phyloP scores from a whole-genome alignment of 129 eudicot species.

The Chrysanthemum makinoi region DNA sequence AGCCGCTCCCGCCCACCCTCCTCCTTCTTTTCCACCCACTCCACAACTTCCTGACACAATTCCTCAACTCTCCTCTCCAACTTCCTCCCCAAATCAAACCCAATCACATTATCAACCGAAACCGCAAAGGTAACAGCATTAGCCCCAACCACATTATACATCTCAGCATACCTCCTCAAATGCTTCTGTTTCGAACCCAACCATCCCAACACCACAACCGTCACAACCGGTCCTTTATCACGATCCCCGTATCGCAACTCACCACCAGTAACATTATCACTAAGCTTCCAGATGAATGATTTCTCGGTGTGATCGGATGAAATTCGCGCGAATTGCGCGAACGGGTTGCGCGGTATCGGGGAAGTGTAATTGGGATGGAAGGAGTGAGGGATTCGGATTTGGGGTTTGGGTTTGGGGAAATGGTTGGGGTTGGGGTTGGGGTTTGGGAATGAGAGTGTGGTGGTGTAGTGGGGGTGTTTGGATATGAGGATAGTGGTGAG shows the following conservation, averaged over 20 bases:
- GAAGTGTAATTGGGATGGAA: no score
- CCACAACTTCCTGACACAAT: constrained; percentile 46
- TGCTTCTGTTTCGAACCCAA: constrained; percentile 76
- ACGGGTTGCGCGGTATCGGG: background rate
- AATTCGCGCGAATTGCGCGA: no score
- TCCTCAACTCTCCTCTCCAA: constrained; percentile 44
- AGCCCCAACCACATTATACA: constrained; percentile 63
- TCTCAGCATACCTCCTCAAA: constrained; percentile 73
- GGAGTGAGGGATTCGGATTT: no score
- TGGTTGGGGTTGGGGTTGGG: no score
- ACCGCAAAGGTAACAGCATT: constrained; percentile 60
- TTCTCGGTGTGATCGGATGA: background rate
- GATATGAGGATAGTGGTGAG: no score
- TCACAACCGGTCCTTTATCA: constrained; percentile 39
- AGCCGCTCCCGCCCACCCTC: constrained; percentile 60
- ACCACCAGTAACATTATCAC: background rate
- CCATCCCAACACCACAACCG: constrained; percentile 88
- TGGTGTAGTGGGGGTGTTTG: no score
- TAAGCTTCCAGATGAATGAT: constrained; percentile 44
- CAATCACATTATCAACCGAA: constrained; percentile 62
- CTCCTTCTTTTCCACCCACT: constrained; percentile 57
- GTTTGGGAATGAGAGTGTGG: no score
- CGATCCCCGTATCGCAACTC: constrained; percentile 13
- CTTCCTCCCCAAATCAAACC: constrained; percentile 70
- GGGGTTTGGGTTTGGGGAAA: no score